Evolutionary conservation across 2,329 filamentous ascomycete genomes (phyloP).

Genomic region (Alternaria triticina): DNA sequence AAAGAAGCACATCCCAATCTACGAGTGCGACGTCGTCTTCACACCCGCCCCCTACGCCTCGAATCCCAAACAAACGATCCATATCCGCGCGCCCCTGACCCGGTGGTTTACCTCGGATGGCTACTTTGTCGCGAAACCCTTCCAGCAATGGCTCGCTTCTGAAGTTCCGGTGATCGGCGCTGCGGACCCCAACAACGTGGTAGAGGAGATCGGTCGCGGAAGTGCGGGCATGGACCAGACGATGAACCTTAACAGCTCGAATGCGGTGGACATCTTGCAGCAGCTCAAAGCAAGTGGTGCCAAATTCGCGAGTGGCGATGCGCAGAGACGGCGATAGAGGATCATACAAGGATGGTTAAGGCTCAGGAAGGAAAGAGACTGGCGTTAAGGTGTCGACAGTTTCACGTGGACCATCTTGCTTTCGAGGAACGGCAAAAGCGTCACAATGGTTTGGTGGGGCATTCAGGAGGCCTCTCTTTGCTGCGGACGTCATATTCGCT

Average conservation of each 20-base stretch:
- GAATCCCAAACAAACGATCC: slow-evolving; percentile 52
- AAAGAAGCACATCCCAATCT: slow-evolving; percentile 81
- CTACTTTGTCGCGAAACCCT: slow-evolving; percentile 74
- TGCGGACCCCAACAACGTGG: slow-evolving; percentile 64
- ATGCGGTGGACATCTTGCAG: slow-evolving; percentile 45
- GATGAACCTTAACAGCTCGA: slow-evolving; percentile 38
- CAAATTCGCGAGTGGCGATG: slow-evolving; percentile 34
- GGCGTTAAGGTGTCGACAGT: neutral
- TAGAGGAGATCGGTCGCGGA: slow-evolving; percentile 52
- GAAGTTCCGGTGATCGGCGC: slow-evolving; percentile 69
- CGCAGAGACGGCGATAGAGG: slow-evolving; percentile 43
- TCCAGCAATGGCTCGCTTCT: slow-evolving; percentile 79
- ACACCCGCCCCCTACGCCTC: slow-evolving; percentile 43
- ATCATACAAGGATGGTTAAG: neutral
- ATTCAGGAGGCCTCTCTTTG: neutral
- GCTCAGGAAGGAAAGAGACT: neutral
- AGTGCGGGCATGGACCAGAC: slow-evolving; percentile 29
- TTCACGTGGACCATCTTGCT: neutral
- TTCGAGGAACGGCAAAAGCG: neutral
- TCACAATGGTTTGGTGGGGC: neutral
- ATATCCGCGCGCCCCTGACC: slow-evolving; percentile 70
- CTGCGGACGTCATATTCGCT: neutral
- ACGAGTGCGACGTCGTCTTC: slow-evolving; percentile 73
- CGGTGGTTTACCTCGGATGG: slow-evolving; percentile 78
- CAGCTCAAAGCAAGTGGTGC: slow-evolving; percentile 44